phyloP scores from a whole-genome alignment of 2,329 filamentous ascomycete species.

The Penicillium paneum region DNA sequence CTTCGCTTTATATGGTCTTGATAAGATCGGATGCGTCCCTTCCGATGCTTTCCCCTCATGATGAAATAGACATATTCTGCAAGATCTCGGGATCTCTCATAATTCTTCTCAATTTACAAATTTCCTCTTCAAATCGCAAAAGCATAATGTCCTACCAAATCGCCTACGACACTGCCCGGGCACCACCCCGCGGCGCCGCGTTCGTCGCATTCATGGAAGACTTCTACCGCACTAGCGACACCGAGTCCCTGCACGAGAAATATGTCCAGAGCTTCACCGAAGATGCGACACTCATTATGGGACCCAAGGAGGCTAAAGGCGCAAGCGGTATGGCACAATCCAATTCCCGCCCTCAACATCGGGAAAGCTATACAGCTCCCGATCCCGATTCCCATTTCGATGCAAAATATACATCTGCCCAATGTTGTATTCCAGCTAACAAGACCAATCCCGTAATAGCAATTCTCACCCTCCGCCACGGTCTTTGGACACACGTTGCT shows the following conservation, averaged over 20 bases:
- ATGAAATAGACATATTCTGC: constrained; percentile 7
- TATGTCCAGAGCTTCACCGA: constrained; percentile 36
- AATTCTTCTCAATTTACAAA: not conserved
- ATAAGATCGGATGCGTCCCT: constrained; percentile 21
- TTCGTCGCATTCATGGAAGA: constrained; percentile 35
- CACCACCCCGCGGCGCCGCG: constrained; percentile 23
- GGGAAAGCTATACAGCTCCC: not conserved
- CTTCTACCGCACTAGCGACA: constrained; percentile 39
- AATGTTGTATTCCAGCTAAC: not conserved
- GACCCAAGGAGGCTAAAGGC: constrained; percentile 34
- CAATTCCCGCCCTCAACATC: not conserved
- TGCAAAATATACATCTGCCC: not conserved
- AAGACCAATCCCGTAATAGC: constrained; percentile 18
- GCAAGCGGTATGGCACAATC: constrained; percentile 26
- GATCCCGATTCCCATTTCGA: not conserved
- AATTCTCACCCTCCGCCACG: constrained; percentile 34
- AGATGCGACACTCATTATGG: constrained; percentile 40
- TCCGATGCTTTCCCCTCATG: constrained; percentile 16
- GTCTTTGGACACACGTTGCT: constrained; percentile 37
- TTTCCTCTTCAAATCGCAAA: not conserved
- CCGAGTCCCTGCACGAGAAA: constrained; percentile 33
- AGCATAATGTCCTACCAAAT: constrained; percentile 36
- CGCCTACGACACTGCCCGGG: constrained; percentile 23
- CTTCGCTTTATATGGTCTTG: not conserved
- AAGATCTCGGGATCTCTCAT: not conserved